Evolutionary conservation across 2,329 filamentous ascomycete species (phyloP).

Genomic region (Penicillium brevicompactum): DNA sequence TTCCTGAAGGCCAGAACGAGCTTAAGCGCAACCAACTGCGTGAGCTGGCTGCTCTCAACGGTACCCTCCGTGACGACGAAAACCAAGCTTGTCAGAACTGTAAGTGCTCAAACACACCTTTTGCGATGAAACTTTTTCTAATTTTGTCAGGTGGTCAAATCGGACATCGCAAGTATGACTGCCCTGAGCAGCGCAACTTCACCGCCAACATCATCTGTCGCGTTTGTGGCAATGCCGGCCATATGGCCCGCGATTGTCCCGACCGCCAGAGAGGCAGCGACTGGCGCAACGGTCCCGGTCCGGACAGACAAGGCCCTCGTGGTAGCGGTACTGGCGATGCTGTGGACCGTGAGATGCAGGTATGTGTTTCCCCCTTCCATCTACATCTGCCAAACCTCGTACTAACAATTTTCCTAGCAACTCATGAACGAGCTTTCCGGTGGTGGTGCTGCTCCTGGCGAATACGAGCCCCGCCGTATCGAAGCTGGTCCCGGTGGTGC

Average conservation of each 20-base stretch:
- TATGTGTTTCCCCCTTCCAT: conserved; percentile 51
- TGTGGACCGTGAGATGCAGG: conserved; percentile 93
- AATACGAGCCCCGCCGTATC: conserved; percentile 73
- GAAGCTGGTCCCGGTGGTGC: conserved; percentile 73
- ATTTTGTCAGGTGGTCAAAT: conserved; percentile 75
- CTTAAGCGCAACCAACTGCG: conserved; percentile 98
- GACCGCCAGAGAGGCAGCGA: conserved; percentile 87
- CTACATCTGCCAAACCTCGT: conserved; percentile 5
- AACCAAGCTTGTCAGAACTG: conserved; percentile 99
- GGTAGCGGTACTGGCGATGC: conserved; percentile 78
- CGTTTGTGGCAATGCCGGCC: conserved; percentile 94
- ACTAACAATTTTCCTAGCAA: conserved; percentile 63
- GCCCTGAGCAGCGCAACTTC: conserved; percentile 94
- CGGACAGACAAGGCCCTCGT: conserved; percentile 52
- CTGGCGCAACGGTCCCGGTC: conserved; percentile 77
- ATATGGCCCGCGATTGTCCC: conserved; percentile 97
- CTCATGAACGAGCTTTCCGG: conserved; percentile 97
- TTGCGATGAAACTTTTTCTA: conserved; percentile 12
- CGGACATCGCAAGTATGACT: conserved; percentile 98
- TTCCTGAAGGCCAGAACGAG: conserved; percentile 97
- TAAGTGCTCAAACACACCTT: conserved; percentile 36
- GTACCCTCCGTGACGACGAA: conserved; percentile 97
- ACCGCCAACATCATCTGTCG: conserved; percentile 99
- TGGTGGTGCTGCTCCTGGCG: conserved; percentile 55
- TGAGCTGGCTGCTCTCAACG: conserved; percentile 96